Evolutionary conservation across 2,329 filamentous ascomycete genomes (phyloP).

Genomic region (Fonsecaea pedrosoi): DNA sequence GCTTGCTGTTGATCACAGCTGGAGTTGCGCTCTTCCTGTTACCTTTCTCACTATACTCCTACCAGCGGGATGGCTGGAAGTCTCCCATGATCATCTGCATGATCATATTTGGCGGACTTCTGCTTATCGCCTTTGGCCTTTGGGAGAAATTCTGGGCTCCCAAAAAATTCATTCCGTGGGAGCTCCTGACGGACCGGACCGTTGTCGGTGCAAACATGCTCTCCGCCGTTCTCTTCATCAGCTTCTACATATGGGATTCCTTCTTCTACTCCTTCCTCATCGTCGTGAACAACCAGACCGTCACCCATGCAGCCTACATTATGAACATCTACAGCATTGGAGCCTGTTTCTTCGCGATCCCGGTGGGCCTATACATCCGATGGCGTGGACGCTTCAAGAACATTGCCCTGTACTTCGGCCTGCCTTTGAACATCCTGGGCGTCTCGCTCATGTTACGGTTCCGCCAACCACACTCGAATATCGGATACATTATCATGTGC

Average conservation of each 20-base stretch:
- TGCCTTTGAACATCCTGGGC: slow-evolving; percentile 58
- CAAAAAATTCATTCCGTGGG: slow-evolving; percentile 61
- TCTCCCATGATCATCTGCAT: slow-evolving; percentile 57
- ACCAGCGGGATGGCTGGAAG: slow-evolving; percentile 53
- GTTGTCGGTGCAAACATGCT: slow-evolving; percentile 60
- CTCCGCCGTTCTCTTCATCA: slow-evolving; percentile 54
- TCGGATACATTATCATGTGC: slow-evolving; percentile 61
- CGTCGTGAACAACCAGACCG: slow-evolving; percentile 56
- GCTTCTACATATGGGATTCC: slow-evolving; percentile 58
- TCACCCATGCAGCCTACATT: slow-evolving; percentile 52
- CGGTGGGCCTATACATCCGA: slow-evolving; percentile 53
- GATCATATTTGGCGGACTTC: slow-evolving; percentile 60
- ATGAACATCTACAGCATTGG: slow-evolving; percentile 55
- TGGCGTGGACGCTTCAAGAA: slow-evolving; percentile 59
- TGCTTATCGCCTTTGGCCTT: slow-evolving; percentile 60
- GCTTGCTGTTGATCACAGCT: slow-evolving; percentile 63
- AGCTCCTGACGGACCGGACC: slow-evolving; percentile 55
- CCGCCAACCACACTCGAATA: slow-evolving; percentile 53
- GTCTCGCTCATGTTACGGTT: slow-evolving; percentile 61
- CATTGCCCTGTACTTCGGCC: slow-evolving; percentile 55
- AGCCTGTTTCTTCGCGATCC: slow-evolving; percentile 63
- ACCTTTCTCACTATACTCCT: slow-evolving; percentile 64
- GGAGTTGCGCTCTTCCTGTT: slow-evolving; percentile 69
- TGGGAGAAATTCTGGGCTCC: slow-evolving; percentile 62
- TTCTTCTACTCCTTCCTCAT: slow-evolving; percentile 62